Evolutionary conservation across 768 basidiomycete species (phyloP), one percentile per base, ranked within the genome.

Genomic region (Tylopilus subfusipes): DNA sequence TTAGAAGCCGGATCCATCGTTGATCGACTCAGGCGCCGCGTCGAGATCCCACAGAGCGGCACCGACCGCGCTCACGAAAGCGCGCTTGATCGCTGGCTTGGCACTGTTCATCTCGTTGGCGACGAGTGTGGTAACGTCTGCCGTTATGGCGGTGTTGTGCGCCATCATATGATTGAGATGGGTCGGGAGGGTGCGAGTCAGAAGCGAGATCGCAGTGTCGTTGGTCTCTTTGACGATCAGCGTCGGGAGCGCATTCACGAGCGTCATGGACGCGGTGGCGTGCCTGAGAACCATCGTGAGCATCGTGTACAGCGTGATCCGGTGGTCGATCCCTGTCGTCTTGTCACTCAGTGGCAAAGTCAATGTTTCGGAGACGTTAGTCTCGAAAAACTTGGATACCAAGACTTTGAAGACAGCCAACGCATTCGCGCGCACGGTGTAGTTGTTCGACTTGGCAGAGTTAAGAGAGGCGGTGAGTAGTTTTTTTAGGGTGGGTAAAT

Each of bases 281-380:
- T 80, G 81, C 3, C 85, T 76, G 0, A 73, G 69, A 2, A 93
- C 57, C 48, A 65, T 65, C 3, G 77, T 72, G 2, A 93, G 76
- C 85, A 98, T 91, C 1, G 82, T 78, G 71, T 92, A 95, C 10
- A 98, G 75, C 0, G 87, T 76, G 5, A 84, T 68, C 18, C 94
- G 84, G 67, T 98, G 93, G 52, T 96, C 96, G 2, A 88, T 80
- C 2, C 93, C 92, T 1, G 85, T 74, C 0, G 93, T 90, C 75
- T 97, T 99, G 21, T 92, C 89, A 0, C 85, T 70, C 61, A 87
- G 85, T 2, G 93, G 89, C 1, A 93, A 76, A n/a, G 75, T 73
- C 10, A 93, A 73, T 6, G 94, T 69, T 58, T 96, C 92, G 11
- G 75, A 75, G 2, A 84, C 78, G 13, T 83, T 77, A 2, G 75